Conservation (phyloP, 2,329 filamentous ascomycete species). For the Fusarium tuaranense region DNA sequence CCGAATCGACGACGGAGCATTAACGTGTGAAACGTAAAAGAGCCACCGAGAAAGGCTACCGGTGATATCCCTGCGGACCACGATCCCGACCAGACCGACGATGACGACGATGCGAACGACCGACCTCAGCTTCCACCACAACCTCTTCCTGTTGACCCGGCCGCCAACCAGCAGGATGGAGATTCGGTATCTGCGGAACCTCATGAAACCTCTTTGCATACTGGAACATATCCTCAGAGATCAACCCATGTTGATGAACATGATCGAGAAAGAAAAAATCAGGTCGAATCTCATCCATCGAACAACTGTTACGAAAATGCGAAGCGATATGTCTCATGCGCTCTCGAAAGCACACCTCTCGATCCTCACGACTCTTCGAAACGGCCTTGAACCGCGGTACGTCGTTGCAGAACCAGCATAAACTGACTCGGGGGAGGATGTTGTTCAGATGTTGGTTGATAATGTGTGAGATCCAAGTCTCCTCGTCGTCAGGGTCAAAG, state of each 20-base stretch:
- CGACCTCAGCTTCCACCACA: conserved; percentile 11
- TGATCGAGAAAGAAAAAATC: conserved; percentile 58
- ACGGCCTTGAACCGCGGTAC: conserved; percentile 45
- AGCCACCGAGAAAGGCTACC: not conserved
- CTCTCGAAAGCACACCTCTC: conserved; percentile 45
- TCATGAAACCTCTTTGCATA: conserved; percentile 36
- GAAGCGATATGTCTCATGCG: conserved; percentile 64
- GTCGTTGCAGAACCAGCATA: conserved; percentile 66
- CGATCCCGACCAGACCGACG: conserved; percentile 1
- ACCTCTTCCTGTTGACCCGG: not conserved
- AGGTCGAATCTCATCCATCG: conserved; percentile 45
- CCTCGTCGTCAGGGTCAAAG: conserved; percentile 54
- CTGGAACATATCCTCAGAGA: conserved; percentile 44
- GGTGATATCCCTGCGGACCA: conserved; percentile 10
- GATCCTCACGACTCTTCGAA: conserved; percentile 3
- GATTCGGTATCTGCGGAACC: conserved; percentile 22
- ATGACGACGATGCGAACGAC: conserved; percentile 6
- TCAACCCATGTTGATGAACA: conserved; percentile 43
- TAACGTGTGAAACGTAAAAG: not conserved
- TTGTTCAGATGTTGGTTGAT: conserved; percentile 49
- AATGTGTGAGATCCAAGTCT: conserved; percentile 62
- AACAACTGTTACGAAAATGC: conserved; percentile 53
- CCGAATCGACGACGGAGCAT: not conserved
- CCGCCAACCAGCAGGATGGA: conserved; percentile 32
- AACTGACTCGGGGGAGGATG: conserved; percentile 49